Base-by-base conservation (phyloP, 345 rosid genomes). In the Adansonia digitata region DNA sequence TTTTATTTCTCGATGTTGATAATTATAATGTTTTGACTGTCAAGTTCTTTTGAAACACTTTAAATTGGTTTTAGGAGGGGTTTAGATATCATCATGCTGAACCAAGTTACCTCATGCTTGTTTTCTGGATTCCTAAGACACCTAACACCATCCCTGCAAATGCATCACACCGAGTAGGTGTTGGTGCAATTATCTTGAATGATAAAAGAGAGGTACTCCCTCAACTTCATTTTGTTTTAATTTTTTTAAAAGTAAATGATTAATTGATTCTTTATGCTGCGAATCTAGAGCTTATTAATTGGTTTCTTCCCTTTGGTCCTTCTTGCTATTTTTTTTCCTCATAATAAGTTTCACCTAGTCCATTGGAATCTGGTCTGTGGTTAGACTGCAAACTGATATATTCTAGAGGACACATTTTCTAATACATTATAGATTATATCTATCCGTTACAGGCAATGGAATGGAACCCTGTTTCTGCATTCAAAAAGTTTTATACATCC, bases 41-140 rank as follows among this genome's bases (percentile, higher is more conserved):
- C 52, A 31, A 73, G 22, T 73, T 74, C n/a, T 52, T 31, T 12
- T 24, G 56, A 68, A 68, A 20, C 52, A 48, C 67, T 17, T 29
- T 37, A 8, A 45, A 24, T 12, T 75, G 74, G 40, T 71, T 70
- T 35, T 70, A 92, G 97, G 89, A 88, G 81, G 98, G 98, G 67
- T 91, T 93, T 76, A 17, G 45, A 69, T 89, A 86, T 74, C 98
- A 93, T 75, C 98, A 91, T 69, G 98, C 97, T 40, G 98, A 93
- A 68, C 94, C 93, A 71, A 79, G 65, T 79, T 90, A 93, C 80
- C 85, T 93, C 67, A 89, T 93, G 98, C 90, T 93, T 61, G 89
- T 85, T 72, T 82, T 84, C 74, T 93, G 98, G 97, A 87, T 93
- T 81, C 94, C 98, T 1, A 74, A 78, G 73, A 84, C 87, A 15